Evolutionary conservation across 2,329 filamentous ascomycete species (phyloP), one percentile per base, ranked within the genome.

Genomic region (Rachicladosporium sp.): DNA sequence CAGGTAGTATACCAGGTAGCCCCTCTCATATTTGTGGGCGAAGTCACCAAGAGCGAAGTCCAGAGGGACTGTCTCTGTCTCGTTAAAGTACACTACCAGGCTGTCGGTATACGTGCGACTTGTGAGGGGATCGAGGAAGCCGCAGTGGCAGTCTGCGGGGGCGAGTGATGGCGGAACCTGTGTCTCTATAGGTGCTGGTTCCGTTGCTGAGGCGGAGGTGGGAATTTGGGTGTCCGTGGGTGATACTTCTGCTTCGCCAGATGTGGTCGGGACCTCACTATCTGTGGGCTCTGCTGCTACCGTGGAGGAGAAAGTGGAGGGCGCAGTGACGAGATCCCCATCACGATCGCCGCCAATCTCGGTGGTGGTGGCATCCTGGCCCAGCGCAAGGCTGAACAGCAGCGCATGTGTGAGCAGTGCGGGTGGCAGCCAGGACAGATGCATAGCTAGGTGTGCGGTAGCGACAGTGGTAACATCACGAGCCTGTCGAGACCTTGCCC

Each of bases 81-180:
- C 68, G 46, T 71, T 71, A 58, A 71, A 71, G 51, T 70, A 71
- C 4, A 65, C 54, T 35, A 70, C 66, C 19, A 67, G 58, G 6
- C 63, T 63, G 33, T 71, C 67, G 0, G 67, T 71, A 45, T 63
- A 70, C 8, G 67, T 45, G 11, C 58, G 47, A 6, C 56, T 48
- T 2, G 60, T 61, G 6, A 48, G 42, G 1, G 49, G 42, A 44
- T 71, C 66, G 41, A 61, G 59, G 42, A 64, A 71, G 9, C 68
- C 68, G 46, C 68, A 71, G 19, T 58, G 55, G 44, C 68, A 71
- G 41, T 60, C 46, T n/a, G 32, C 30, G 15, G 32, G 42, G 6
- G 29, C 29, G 2, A 11, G 13, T n/a, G 31, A 36, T 6, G 42
- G 19, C 15, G 15, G 15, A 19, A 19, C 15, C 15, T 19, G 15